Percentiles rank a stretch among this genome's conserved stretches.
These are phyloP conservation scores for Salvia rosmarinus DNA, from an alignment of 257 asterid genomes.

Conservation along the genomic window DNA sequence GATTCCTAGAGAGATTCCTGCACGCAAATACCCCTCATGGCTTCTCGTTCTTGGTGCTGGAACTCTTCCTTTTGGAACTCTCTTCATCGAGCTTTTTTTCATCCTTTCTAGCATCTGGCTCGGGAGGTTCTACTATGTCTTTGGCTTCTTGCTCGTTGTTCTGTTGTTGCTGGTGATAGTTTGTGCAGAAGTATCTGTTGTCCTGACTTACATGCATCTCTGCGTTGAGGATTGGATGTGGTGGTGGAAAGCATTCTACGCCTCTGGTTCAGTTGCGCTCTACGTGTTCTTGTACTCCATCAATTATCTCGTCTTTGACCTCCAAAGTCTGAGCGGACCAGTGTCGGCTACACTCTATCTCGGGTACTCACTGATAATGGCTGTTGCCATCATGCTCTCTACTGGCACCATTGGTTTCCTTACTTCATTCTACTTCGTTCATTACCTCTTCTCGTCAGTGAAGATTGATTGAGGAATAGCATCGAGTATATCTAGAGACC, in stretches of 20 bases:
- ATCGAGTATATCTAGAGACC: not conserved
- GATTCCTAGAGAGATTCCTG: constrained; percentile 84
- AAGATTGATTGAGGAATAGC: constrained; percentile 68
- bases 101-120: constrained; percentile 89
- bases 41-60: constrained; percentile 91
- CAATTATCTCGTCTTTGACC: constrained; percentile 82
- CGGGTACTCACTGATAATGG: constrained; percentile 84
- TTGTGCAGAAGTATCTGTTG: constrained; percentile 85
- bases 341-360: constrained; percentile 74
- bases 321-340: constrained; percentile 84
- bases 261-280: constrained; percentile 81
- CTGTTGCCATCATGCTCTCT: constrained; percentile 72
- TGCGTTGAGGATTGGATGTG: constrained; percentile 95
- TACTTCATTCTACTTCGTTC: constrained; percentile 81
- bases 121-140: constrained; percentile 78
- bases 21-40: constrained; percentile 80
- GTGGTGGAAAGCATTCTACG: constrained; percentile 96
- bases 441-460: constrained; percentile 85
- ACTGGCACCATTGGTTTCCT: constrained; percentile 86
- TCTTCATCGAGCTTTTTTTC: constrained; percentile 87
- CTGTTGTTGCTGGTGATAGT: constrained; percentile 62
- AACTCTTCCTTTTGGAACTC: constrained; percentile 89
- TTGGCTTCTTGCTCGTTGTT: constrained; percentile 77
- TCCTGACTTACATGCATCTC: constrained; percentile 86
- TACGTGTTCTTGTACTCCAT: constrained; percentile 80